Conservation (phyloP, 1,284 basidiomycete species). For the Gymnopus androsaceus region DNA sequence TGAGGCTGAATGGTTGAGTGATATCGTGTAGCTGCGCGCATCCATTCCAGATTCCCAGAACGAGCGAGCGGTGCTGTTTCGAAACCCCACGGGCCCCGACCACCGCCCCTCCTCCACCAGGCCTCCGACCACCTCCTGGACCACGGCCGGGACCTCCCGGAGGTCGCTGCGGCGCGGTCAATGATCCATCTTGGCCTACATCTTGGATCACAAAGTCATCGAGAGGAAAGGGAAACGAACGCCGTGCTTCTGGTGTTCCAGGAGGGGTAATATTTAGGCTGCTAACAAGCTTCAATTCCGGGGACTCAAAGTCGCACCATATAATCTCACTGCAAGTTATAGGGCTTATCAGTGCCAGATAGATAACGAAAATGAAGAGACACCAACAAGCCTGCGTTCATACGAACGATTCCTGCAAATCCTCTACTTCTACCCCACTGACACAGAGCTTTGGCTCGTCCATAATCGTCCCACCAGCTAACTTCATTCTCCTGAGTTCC, state of each 20-base stretch:
- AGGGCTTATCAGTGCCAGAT: not conserved
- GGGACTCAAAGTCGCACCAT: constrained; percentile 25
- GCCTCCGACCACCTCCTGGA: constrained; percentile 10
- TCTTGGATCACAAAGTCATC: not conserved
- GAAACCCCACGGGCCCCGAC: constrained; percentile 1
- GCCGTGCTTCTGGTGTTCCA: constrained; percentile 15
- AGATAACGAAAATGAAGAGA: not conserved
- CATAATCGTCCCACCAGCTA: constrained; percentile 23
- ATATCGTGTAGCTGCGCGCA: constrained; percentile 22
- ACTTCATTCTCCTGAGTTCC: constrained; percentile 13
- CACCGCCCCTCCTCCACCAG: constrained; percentile 8
- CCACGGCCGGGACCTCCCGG: constrained; percentile 7
- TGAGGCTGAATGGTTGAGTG: constrained; percentile 21
- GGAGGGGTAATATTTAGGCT: constrained; percentile 25
- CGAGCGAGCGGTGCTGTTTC: constrained; percentile 18
- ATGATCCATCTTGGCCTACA: not conserved
- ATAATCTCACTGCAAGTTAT: constrained; percentile 20
- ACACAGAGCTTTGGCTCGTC: constrained; percentile 21
- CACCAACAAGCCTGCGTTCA: constrained; percentile 26
- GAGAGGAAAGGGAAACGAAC: constrained; percentile 3
- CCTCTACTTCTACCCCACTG: constrained; percentile 17
- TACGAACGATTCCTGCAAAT: constrained; percentile 25
- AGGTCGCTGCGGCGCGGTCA: not conserved
- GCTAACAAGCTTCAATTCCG: constrained; percentile 21
- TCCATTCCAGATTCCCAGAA: constrained; percentile 21